phyloP scores from a whole-genome alignment of 495 filamentous ascomycete species.

The Bacidia rubella region DNA sequence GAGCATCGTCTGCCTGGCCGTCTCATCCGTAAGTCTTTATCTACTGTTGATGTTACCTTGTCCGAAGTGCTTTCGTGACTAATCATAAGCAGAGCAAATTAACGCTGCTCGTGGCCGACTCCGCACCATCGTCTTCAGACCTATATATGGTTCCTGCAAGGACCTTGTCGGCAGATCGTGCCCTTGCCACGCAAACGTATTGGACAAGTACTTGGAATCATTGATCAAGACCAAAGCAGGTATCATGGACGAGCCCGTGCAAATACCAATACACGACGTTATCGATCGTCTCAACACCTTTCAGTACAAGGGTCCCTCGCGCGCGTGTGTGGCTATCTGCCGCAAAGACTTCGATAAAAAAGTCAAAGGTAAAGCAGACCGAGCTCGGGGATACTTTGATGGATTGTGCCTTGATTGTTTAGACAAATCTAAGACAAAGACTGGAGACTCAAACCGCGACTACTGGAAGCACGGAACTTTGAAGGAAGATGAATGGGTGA shows the following conservation, averaged over 20 bases:
- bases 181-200: constrained; percentile 5
- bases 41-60: not conserved
- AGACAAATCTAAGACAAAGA: constrained; percentile 16
- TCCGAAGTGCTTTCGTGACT: not conserved
- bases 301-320: not conserved
- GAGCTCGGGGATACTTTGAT: constrained; percentile 13
- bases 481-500: constrained; percentile 11
- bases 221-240: constrained; percentile 5
- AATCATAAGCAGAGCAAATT: constrained; percentile 16
- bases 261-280: constrained; percentile 1
- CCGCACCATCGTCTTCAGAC: constrained; percentile 15
- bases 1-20: constrained; percentile 7
- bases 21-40: constrained; percentile 11
- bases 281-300: constrained; percentile 5
- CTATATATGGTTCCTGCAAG: constrained; percentile 8
- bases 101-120: constrained; percentile 22
- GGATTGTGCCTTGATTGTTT: constrained; percentile 23
- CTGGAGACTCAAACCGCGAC: constrained; percentile 9
- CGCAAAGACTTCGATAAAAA: not conserved
- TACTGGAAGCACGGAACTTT: constrained; percentile 16
- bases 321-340: constrained; percentile 3
- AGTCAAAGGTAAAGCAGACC: not conserved
- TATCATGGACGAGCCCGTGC: constrained; percentile 6
- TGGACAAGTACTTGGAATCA: constrained; percentile 7
- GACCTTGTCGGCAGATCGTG: not conserved